phyloP scores from a whole-genome alignment of 1,284 basidiomycete genomes.

The Ustilago cynodontis region DNA sequence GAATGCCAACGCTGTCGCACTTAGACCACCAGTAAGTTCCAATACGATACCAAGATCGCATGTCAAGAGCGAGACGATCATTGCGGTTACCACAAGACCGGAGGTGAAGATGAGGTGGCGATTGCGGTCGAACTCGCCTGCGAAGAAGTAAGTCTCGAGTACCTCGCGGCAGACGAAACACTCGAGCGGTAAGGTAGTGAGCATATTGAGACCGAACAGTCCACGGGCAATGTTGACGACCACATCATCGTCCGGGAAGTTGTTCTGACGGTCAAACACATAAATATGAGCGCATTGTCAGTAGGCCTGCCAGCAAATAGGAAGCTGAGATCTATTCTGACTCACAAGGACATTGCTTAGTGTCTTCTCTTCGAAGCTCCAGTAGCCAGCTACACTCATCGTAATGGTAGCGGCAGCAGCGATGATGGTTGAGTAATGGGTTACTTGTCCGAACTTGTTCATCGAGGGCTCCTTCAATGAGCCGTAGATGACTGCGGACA shows the following conservation, averaged over 20 bases:
- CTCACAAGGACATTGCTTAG: constrained; percentile 71
- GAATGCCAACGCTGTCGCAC: constrained; percentile 92
- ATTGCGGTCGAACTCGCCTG: constrained; percentile 56
- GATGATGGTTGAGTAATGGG: constrained; percentile 75
- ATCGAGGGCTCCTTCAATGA: constrained; percentile 91
- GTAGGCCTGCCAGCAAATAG: background rate
- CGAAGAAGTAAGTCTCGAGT: constrained; percentile 63
- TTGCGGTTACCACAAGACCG: constrained; percentile 82
- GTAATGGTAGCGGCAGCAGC: constrained; percentile 63
- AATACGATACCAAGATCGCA: constrained; percentile 98
- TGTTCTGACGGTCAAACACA: constrained; percentile 44
- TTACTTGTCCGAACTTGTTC: constrained; percentile 92
- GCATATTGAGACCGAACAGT: constrained; percentile 98
- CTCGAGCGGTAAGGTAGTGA: constrained; percentile 92
- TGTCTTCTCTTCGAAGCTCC: constrained; percentile 94
- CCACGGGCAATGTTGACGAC: constrained; percentile 83
- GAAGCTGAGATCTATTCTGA: background rate
- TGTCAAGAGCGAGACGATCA: constrained; percentile 88
- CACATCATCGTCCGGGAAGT: constrained; percentile 67
- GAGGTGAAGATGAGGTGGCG: constrained; percentile 93
- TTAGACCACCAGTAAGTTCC: constrained; percentile 94
- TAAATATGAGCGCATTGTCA: background rate
- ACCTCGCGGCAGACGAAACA: constrained; percentile 92
- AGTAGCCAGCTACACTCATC: constrained; percentile 89
- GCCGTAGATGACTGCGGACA: constrained; percentile 79